Evolutionary conservation across 2,329 filamentous ascomycete genomes (phyloP).

Genomic region (Fusarium xyrophilum): DNA sequence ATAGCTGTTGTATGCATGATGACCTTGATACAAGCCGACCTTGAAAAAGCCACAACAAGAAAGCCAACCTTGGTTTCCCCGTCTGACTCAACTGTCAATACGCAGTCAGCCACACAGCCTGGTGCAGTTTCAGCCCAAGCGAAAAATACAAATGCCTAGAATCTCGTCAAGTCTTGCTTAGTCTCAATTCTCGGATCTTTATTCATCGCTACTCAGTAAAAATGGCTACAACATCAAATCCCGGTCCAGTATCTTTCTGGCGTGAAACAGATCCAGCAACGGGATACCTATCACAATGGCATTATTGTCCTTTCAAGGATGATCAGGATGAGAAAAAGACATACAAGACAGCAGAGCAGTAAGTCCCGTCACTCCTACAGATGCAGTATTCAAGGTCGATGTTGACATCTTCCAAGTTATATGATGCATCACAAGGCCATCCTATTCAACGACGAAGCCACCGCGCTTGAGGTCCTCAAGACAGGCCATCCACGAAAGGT

Average conservation of each 20-base stretch:
- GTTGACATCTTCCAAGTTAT: constrained; percentile 47
- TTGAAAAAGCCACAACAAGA: background rate
- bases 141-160: background rate
- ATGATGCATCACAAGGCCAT: constrained; percentile 64
- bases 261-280: constrained; percentile 53
- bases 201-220: background rate
- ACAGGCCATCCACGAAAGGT: constrained; percentile 55
- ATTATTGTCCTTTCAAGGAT: constrained; percentile 56
- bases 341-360: constrained; percentile 62
- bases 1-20: too few relatives aligned
- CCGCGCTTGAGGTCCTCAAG: constrained; percentile 57
- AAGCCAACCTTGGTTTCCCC: background rate
- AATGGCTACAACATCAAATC: constrained; percentile 14
- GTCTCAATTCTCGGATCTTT: background rate
- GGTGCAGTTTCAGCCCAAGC: background rate
- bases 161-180: background rate
- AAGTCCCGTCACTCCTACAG: constrained; percentile 17
- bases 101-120: constrained; percentile 28
- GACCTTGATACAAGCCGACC: background rate
- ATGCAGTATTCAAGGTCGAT: background rate
- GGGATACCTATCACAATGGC: constrained; percentile 71
- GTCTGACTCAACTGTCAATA: constrained; percentile 37
- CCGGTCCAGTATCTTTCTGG: constrained; percentile 55
- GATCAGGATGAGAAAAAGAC: constrained; percentile 45
- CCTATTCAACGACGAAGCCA: constrained; percentile 54